Evolutionary conservation across 2,329 filamentous ascomycete genomes (phyloP), one percentile per base, ranked within the genome.

Genomic region (Coccinonectria pachysandricola): DNA sequence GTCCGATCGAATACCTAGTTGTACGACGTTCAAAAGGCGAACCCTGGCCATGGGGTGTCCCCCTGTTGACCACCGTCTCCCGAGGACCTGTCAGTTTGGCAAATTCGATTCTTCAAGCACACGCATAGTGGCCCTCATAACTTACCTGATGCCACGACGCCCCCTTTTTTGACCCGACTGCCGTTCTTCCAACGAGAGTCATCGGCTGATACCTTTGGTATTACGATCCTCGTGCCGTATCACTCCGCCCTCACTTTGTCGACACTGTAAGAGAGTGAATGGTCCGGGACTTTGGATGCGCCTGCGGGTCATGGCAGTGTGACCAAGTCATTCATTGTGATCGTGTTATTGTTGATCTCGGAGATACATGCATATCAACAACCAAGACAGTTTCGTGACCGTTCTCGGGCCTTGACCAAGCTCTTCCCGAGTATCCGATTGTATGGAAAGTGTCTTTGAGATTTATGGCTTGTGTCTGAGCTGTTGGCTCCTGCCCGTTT

Each of bases 181-280:
- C 8, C 8, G 19, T 21, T 23, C 17, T 20, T 19, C 15, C 21
- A 18, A 19, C 23, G 17, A 33, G 24, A 19, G 10, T 18, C 20
- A 19, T 26, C 27, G 16, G 12, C 15, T 21, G 15, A 31, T 27
- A 23, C 35, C 35, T 33, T 27, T 28, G 6, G 28, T 40, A 19
- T 25, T 21, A 42, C 40, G 19, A 18, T 26, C 25, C 26, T 24
- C 24, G 30, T 27, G 26, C 19, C 23, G 42, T 38, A 26, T 19
- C 15, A 31, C 39, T 25, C 21, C 18, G 16, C 21, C 27, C 31
- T 34, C 24, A 27, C 29, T 17, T 32, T 25, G 27, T 24, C 19
- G 24, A 29, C 32, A 32, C 29, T 32, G 28, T 33, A 27, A 20
- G 18, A 28, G 25, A 10, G 12, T 19, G 12, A 14, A 21, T 18